Percentiles rank a stretch among this genome's conserved stretches.
Conservation (phyloP, 2,329 filamentous ascomycete species). For the Pseudocercospora pini-densiflorae region DNA sequence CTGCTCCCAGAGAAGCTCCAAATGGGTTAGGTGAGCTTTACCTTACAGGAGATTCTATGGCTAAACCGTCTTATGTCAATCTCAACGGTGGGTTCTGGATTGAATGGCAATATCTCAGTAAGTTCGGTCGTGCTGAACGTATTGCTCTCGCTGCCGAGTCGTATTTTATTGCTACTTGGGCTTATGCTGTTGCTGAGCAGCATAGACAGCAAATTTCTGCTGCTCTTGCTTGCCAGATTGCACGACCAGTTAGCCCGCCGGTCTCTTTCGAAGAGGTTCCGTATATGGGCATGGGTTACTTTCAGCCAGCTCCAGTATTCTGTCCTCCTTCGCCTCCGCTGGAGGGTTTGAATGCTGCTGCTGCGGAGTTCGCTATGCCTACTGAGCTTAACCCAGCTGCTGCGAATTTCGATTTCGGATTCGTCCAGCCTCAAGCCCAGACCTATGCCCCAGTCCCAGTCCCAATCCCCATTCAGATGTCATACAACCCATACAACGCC, state of each 20-base stretch:
- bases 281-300: neutral
- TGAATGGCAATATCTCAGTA: conserved; percentile 1
- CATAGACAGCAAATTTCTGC: neutral
- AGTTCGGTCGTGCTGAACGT: neutral
- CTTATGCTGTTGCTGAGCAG: neutral
- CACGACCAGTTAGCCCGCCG: neutral
- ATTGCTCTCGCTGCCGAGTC: neutral
- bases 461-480: neutral
- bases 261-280: neutral
- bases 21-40: neutral
- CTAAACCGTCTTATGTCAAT: conserved; percentile 2
- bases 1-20: neutral
- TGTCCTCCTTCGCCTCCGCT: neutral
- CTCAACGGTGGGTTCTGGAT: conserved; percentile 11
- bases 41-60: neutral
- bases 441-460: neutral
- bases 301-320: neutral
- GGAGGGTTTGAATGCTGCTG: neutral
- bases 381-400: neutral
- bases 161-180: conserved; percentile 1
- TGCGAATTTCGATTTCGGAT: neutral
- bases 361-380: neutral
- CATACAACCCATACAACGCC: neutral
- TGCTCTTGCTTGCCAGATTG: neutral
- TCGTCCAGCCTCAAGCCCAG: neutral